Evolutionary conservation across 768 basidiomycete species (phyloP), one percentile per base, ranked within the genome.

Genomic region (Psilocybe azurescens): DNA sequence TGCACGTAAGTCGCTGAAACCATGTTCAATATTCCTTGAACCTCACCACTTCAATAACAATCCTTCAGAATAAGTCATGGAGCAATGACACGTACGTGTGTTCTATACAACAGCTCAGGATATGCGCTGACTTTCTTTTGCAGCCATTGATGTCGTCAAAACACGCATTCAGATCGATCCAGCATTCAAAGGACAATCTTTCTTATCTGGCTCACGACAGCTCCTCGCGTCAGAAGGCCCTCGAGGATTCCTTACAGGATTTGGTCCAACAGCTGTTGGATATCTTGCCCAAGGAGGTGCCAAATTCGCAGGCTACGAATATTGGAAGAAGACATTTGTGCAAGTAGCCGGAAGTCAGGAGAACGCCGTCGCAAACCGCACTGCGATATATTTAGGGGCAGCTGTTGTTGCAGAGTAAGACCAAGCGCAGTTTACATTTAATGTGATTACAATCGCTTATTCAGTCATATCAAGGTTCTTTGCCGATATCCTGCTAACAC

Each of bases 91-190:
- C 91, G 89, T 89, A 72, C 2, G 67, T 50, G n/a, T 38, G 18
- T 30, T 10, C 24, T 32, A 44, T 18, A 11, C 36, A 33, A 36
- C 29, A 52, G 2, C 24, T n/a, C n/a, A 24, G n/a, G 11, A 39
- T 2, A 44, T 16, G 5, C 50, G 10, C 18, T 28, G 24, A 51
- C 48, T 28, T 33, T 18, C 16, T 14, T 38, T 13, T n/a, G 30
- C 9, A 89, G 89, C 93, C 6, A 82, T 93, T 60, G 93, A 94
- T 69, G 93, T 94, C 62, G 88, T 93, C 51, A 94, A 95, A 70
- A 94, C 93, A 0, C 86, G 91, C 28, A 93, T 95, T 56, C 94
- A 95, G 73, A 83, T 96, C 47, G 92, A 95, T 73, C 89, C 94
- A 0, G 76, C 83, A 0, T 86, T 90, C 70, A 85, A 85, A 64